Evolutionary conservation across 2,329 filamentous ascomycete species (phyloP).

Genomic region (Curvularia sp.): DNA sequence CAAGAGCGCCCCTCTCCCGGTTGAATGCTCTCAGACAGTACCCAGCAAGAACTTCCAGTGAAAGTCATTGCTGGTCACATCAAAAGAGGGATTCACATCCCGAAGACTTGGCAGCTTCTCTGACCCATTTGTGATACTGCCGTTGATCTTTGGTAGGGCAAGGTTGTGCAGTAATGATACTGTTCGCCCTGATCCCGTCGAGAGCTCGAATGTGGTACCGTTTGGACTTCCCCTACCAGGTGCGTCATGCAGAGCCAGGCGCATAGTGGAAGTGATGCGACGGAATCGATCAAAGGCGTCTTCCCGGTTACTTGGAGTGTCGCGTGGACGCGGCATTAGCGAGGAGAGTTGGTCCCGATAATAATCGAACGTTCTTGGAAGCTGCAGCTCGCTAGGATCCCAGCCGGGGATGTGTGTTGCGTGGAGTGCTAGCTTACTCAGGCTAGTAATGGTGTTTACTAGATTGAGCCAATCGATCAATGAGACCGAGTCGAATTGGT

Average conservation of each 20-base stretch:
- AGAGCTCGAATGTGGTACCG: constrained; percentile 46
- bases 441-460: constrained; percentile 37
- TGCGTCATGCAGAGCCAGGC: constrained; percentile 32
- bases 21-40: constrained; percentile 31
- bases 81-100: constrained; percentile 39
- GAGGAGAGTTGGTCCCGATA: constrained; percentile 43
- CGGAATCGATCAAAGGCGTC: constrained; percentile 46
- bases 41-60: constrained; percentile 47
- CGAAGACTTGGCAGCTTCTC: constrained; percentile 40
- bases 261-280: constrained; percentile 45
- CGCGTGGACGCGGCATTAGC: constrained; percentile 41
- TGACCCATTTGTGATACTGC: constrained; percentile 31
- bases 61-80: constrained; percentile 43
- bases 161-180: constrained; percentile 46
- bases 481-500: constrained; percentile 41
- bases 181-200: constrained; percentile 44
- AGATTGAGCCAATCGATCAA: constrained; percentile 47
- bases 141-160: constrained; percentile 40
- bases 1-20: not conserved
- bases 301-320: constrained; percentile 34
- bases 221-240: constrained; percentile 39
- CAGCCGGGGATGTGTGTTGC: constrained; percentile 43
- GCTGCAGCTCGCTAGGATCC: constrained; percentile 44
- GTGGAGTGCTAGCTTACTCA: constrained; percentile 43
- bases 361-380: constrained; percentile 43